These are phyloP conservation scores for Asterophora parasitica DNA, from an alignment of 768 basidiomycete genomes.

Conservation along the genomic window DNA sequence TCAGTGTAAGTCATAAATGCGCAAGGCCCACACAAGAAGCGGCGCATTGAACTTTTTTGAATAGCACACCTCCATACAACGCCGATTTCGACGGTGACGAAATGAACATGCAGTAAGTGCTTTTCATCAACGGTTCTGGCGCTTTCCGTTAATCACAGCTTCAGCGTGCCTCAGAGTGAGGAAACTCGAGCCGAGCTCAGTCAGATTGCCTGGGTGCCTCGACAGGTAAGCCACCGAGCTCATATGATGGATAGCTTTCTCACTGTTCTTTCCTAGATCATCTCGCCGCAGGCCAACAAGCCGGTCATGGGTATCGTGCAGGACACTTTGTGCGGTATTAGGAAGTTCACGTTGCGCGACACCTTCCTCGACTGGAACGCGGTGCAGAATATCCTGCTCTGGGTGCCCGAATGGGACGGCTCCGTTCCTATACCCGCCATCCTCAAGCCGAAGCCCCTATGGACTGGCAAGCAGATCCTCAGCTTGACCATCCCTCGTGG, in stretches of 20 bases:
- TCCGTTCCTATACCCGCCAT: conserved; percentile 88
- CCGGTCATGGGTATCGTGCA: conserved; percentile 99
- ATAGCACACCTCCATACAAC: conserved; percentile 93
- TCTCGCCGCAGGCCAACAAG: conserved; percentile 99
- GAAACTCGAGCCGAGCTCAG: conserved; percentile 97
- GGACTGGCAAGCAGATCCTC: conserved; percentile 97
- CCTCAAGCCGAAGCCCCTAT: conserved; percentile 93
- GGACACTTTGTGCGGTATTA: conserved; percentile 95
- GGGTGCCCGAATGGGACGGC: conserved; percentile 99
- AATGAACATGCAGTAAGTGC: conserved; percentile 99
- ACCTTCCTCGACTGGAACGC: conserved; percentile 93
- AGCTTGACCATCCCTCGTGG: conserved; percentile 91
- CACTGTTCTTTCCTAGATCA: conserved; percentile 56
- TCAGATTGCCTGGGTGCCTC: conserved; percentile 97
- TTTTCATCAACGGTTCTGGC: not conserved
- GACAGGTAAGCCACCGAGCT: conserved; percentile 56
- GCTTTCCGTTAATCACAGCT: conserved; percentile 7
- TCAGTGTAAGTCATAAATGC: conserved; percentile 72
- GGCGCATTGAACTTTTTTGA: conserved; percentile 24
- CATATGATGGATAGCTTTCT: not conserved
- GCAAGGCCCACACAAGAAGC: conserved; percentile 13
- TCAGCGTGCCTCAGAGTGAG: conserved; percentile 93
- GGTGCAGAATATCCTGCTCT: conserved; percentile 96
- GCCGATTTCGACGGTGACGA: conserved; percentile 99
- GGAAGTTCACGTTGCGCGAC: conserved; percentile 95